phyloP scores from a whole-genome alignment of 176 grass and related monocot species.

The Musa schizocarpa region DNA sequence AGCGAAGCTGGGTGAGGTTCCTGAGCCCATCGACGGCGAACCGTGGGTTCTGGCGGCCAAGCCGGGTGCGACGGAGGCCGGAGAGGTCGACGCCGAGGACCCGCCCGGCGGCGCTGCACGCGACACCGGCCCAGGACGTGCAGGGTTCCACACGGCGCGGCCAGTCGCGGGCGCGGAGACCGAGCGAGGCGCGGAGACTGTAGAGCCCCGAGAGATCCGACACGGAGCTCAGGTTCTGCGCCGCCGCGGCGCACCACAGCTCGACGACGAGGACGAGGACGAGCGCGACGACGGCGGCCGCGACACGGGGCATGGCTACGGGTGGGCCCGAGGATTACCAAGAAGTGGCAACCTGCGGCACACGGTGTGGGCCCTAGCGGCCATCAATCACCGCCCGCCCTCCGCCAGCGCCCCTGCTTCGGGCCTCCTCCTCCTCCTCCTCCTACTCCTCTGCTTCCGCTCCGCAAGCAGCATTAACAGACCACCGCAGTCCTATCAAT shows the following conservation, averaged over 20 bases:
- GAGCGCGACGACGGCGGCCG: not conserved
- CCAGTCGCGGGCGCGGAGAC: slow-evolving; percentile 53
- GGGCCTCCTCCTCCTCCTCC: too few relatives aligned
- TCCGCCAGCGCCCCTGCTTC: not conserved
- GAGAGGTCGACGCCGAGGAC: slow-evolving; percentile 38
- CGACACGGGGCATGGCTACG: not conserved
- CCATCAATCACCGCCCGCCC: not conserved
- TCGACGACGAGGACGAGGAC: not conserved
- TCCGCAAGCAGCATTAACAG: not conserved
- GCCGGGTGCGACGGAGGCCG: slow-evolving; percentile 46
- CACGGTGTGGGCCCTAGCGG: not conserved
- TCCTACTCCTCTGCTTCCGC: not conserved
- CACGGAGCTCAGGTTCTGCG: slow-evolving; percentile 8
- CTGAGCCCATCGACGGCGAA: slow-evolving; percentile 53
- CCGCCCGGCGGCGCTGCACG: slow-evolving; percentile 46
- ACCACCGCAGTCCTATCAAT: not conserved
- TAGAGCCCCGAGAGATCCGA: slow-evolving; percentile 38
- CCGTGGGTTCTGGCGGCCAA: slow-evolving; percentile 16
- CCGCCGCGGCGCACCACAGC: slow-evolving; percentile 1
- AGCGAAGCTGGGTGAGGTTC: slow-evolving; percentile 36
- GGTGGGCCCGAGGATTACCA: not conserved
- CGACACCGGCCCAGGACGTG: slow-evolving; percentile 46
- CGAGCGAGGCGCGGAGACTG: slow-evolving; percentile 58
- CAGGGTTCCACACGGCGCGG: slow-evolving; percentile 51
- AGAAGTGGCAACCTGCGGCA: too few relatives aligned